phyloP scores from a whole-genome alignment of 2,329 filamentous ascomycete genomes.

The Blastomyces emzantsi region DNA sequence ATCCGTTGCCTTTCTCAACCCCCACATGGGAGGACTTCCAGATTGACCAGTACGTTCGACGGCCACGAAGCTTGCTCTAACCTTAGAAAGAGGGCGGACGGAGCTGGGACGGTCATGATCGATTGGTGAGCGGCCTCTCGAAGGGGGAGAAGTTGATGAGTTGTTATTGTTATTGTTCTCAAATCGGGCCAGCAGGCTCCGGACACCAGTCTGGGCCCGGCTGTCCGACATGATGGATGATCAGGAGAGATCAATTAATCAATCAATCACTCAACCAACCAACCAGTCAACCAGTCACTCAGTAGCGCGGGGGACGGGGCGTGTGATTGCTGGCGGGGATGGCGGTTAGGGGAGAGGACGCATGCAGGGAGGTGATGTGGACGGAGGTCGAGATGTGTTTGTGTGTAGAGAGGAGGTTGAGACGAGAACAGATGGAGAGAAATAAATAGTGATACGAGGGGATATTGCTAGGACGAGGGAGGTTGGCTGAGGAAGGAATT shows the following conservation, averaged over 20 bases:
- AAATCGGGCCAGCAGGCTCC: slow-evolving; percentile 70
- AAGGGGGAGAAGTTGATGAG: slow-evolving; percentile 54
- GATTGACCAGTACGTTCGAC: slow-evolving; percentile 47
- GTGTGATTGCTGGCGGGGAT: background rate
- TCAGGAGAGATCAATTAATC: slow-evolving; percentile 9
- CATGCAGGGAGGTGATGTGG: background rate
- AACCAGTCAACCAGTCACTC: background rate
- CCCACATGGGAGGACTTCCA: slow-evolving; percentile 32
- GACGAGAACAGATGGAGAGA: slow-evolving; percentile 6
- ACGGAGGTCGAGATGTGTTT: background rate
- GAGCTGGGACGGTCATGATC: slow-evolving; percentile 34
- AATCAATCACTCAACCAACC: background rate
- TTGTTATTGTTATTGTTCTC: slow-evolving; percentile 60
- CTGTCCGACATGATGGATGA: slow-evolving; percentile 15
- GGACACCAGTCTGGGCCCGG: slow-evolving; percentile 46
- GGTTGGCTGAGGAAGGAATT: slow-evolving; percentile 8
- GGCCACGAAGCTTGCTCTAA: slow-evolving; percentile 65
- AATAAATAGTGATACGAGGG: slow-evolving; percentile 8
- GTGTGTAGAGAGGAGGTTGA: background rate
- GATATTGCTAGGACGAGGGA: slow-evolving; percentile 8
- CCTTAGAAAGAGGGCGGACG: slow-evolving; percentile 60
- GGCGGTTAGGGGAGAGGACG: background rate
- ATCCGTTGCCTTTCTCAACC: slow-evolving; percentile 35
- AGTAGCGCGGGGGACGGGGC: background rate
- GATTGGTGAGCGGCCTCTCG: slow-evolving; percentile 61